These are phyloP conservation scores for Cryphonectria parasitica DNA, from an alignment of 2,329 filamentous ascomycete genomes.

Conservation along the genomic window DNA sequence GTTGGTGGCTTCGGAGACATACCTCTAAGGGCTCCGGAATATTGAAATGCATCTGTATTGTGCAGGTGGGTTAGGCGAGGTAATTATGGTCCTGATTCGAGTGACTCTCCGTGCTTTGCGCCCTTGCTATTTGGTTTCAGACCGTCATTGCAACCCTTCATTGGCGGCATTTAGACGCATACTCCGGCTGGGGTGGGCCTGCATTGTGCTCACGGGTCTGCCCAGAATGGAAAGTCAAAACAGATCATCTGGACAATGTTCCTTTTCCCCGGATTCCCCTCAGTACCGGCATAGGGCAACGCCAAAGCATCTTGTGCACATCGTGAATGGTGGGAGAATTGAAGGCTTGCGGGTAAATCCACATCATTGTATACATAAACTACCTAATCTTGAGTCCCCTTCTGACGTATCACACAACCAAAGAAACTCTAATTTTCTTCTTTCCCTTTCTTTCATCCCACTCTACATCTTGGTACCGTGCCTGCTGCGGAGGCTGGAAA, in stretches of 20 bases:
- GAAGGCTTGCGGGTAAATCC: conserved; percentile 1
- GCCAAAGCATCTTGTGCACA: neutral
- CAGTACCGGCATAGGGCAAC: neutral
- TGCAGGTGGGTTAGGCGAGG: neutral
- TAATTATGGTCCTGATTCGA: neutral
- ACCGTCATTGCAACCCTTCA: neutral
- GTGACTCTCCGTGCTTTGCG: neutral
- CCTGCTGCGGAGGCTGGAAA: neutral
- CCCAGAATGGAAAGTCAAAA: neutral
- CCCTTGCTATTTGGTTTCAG: neutral
- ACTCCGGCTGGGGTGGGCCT: neutral
- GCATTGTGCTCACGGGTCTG: neutral
- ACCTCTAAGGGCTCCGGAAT: neutral
- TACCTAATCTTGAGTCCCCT: neutral
- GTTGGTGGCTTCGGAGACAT: neutral
- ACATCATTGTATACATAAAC: neutral
- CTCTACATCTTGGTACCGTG: too few relatives aligned
- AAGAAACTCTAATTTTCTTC: neutral
- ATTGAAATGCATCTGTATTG: neutral
- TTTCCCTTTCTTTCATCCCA: neutral
- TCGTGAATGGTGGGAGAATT: conserved; percentile 12
- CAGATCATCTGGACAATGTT: neutral
- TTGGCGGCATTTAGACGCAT: conserved; percentile 2
- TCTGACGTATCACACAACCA: neutral
- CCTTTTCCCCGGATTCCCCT: neutral